Conservation (phyloP, 2,329 filamentous ascomycete genomes). For the Pseudogymnoascus sp. region DNA sequence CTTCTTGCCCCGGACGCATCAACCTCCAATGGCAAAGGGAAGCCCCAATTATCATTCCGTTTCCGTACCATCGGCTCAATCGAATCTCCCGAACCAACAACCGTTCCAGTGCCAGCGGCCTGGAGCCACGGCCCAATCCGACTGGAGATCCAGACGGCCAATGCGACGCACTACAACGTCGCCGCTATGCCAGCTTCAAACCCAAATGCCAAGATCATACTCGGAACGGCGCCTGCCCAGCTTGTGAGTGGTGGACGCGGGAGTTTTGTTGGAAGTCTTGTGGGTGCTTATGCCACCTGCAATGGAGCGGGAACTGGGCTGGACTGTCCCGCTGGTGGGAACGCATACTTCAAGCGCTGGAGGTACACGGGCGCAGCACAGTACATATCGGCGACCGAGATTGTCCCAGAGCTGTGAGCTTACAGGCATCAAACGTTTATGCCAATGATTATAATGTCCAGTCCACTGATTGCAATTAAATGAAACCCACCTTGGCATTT, state of each 20-base stretch:
- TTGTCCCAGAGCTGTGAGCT: background rate
- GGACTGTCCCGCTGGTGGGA: constrained; percentile 25
- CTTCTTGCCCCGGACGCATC: constrained; percentile 17
- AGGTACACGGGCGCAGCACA: constrained; percentile 1
- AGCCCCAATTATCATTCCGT: background rate
- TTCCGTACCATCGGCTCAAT: constrained; percentile 4
- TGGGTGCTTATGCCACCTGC: constrained; percentile 32
- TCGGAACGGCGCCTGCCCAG: background rate
- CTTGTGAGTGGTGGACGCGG: constrained; percentile 18
- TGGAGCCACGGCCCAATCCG: background rate
- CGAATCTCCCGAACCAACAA: background rate
- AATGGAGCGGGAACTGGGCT: constrained; percentile 28
- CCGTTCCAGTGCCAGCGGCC: background rate
- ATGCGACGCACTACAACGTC: background rate
- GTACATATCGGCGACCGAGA: constrained; percentile 2
- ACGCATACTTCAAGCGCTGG: constrained; percentile 24
- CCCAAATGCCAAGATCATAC: background rate
- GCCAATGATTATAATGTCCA: background rate
- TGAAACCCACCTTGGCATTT: background rate
- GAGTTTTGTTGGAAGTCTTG: constrained; percentile 28
- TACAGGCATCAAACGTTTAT: background rate
- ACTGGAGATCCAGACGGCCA: constrained; percentile 5
- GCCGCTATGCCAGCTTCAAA: constrained; percentile 3
- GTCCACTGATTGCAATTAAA: background rate
- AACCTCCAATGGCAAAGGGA: background rate